phyloP scores from a whole-genome alignment of 202 grass and related monocot genomes.

The Tripidium arundinaceum region DNA sequence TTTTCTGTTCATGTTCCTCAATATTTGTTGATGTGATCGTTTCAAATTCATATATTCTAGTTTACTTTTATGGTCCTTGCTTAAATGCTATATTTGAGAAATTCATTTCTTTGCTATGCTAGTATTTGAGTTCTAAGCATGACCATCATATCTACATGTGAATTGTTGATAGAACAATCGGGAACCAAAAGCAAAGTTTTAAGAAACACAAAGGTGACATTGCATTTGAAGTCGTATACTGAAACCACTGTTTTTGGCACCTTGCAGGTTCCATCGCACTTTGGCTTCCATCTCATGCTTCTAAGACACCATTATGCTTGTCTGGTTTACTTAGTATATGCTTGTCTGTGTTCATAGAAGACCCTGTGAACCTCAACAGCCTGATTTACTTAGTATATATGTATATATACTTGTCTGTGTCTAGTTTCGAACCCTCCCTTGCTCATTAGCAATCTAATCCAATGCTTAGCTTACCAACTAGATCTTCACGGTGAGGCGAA shows the following conservation, averaged over 20 bases:
- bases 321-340: neutral
- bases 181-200: neutral
- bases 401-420: neutral
- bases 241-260: neutral
- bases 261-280: neutral
- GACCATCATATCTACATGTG: neutral
- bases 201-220: neutral
- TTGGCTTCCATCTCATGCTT: neutral
- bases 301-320: neutral
- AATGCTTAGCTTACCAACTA: neutral
- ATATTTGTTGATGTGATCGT: neutral
- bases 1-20: constrained; percentile 9
- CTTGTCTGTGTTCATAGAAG: neutral
- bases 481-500: neutral
- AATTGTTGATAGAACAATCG: neutral
- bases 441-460: constrained; percentile 16
- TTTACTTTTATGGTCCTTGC: neutral
- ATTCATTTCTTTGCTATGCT: neutral
- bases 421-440: neutral
- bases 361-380: neutral
- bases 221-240: neutral
- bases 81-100: neutral
- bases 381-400: neutral
- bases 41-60: neutral
- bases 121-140: neutral